Evolutionary conservation across 176 grass and related monocot species (phyloP), one percentile per base, ranked within the genome.

Genomic region (Melocanna baccifera): DNA sequence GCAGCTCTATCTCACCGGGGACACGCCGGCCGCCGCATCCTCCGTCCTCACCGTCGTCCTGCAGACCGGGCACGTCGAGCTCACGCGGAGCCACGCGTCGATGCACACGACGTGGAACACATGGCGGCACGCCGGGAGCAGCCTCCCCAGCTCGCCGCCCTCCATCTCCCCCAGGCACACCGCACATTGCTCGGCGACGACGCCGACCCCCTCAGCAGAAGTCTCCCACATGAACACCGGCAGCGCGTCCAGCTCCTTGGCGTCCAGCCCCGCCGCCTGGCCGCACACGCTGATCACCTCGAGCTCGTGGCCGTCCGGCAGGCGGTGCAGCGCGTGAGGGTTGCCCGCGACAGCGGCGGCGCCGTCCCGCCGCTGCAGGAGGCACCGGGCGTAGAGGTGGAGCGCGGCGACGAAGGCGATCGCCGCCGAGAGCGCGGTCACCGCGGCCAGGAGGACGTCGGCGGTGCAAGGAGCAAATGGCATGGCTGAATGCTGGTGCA

Each of bases 21-120:
- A 13, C 30, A 28, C 48, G 69, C 3, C 7, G 28, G 29, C 51
- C 5, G 3, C 55, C 70, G 18, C 61, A 18, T 32, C 75, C 41
- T 52, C 68, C 12, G 52, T 51, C 76, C 78, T 77, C 69, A 84
- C 92, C 25, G 19, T 23, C 19, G 76, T 77, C 81, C 87, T 83
- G 80, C 92, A 91, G 0, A 94, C 81, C 4, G 84, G 92, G 77
- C 84, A 94, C 22, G 92, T 91, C 29, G 81, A 69, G 84, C 85
- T 88, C 3, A 81, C 65, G 30, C 42, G 22, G 51, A 94, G 52
- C 92, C 92, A 94, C 52, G 79, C 79, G 72, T 94, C 84, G 76
- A 94, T 86, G 84, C 92, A 91, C 14, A 67, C 76, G 3, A 55
- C 84, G 80, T 94, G 92, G 65, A 94, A 91, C 36, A 56, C 66